Evolutionary conservation across 2,329 filamentous ascomycete genomes (phyloP).

Genomic region (Elsinoe arachidis): DNA sequence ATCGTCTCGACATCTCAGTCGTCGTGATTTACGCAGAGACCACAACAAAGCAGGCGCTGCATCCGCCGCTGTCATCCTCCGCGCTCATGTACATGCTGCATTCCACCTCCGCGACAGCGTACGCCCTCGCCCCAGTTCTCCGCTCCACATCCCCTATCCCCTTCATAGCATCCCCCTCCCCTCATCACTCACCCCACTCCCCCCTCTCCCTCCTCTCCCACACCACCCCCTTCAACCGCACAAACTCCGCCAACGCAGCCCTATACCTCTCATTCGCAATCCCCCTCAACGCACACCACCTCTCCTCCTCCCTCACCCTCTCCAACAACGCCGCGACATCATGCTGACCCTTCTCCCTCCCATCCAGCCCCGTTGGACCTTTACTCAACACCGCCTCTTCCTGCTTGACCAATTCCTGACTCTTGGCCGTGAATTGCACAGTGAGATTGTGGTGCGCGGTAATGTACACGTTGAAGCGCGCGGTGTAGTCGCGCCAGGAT

Average conservation of each 20-base stretch:
- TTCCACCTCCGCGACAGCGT: no score
- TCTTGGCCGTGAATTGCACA: constrained; percentile 39
- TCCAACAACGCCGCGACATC: constrained; percentile 30
- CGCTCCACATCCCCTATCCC: background rate
- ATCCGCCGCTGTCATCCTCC: no score
- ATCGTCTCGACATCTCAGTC: no score
- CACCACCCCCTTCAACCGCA: constrained; percentile 39
- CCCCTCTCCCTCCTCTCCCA: constrained; percentile 16
- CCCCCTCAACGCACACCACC: constrained; percentile 53
- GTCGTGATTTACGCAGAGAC: no score
- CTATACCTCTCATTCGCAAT: constrained; percentile 53
- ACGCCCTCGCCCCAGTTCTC: no score
- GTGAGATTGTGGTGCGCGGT: constrained; percentile 47
- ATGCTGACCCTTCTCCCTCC: constrained; percentile 27
- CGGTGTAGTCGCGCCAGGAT: constrained; percentile 45
- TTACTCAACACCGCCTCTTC: constrained; percentile 19
- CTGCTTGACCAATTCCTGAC: constrained; percentile 11
- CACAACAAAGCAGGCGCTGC: no score
- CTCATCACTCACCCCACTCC: constrained; percentile 8
- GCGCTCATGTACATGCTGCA: no score
- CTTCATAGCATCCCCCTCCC: background rate
- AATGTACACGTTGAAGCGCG: constrained; percentile 47
- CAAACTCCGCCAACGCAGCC: constrained; percentile 50
- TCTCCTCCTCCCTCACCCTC: constrained; percentile 27
- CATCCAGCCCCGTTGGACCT: constrained; percentile 20